phyloP scores from a whole-genome alignment of 345 rosid genomes.

The Turritis glabra region DNA sequence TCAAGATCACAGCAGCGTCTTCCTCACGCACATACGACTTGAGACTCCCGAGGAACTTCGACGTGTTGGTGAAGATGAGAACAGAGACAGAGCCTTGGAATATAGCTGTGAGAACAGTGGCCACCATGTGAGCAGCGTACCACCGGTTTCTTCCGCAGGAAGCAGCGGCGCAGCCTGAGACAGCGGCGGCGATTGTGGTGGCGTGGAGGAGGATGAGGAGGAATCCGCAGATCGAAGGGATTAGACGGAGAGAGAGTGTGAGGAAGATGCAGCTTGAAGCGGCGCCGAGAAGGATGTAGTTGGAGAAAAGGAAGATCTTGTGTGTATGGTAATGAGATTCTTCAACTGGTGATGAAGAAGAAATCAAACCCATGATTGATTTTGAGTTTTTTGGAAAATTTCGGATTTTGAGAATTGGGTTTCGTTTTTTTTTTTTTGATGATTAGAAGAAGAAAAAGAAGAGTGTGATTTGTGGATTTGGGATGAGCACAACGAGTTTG shows the following conservation, averaged over 20 bases:
- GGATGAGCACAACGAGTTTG: neutral
- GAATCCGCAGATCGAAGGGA: constrained; percentile 74
- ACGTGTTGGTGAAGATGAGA: constrained; percentile 66
- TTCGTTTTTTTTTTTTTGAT: neutral
- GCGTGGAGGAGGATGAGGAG: constrained; percentile 43
- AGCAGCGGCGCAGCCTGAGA: constrained; percentile 75
- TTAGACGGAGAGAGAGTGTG: constrained; percentile 78
- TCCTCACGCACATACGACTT: constrained; percentile 90
- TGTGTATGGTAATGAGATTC: constrained; percentile 58
- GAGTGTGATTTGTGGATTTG: constrained; percentile 16
- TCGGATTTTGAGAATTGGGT: neutral
- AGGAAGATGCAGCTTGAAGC: constrained; percentile 92
- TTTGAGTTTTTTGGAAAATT: neutral
- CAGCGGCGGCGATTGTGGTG: constrained; percentile 65
- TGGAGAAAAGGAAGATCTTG: constrained; percentile 73
- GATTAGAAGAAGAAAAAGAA: neutral
- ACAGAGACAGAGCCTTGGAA: constrained; percentile 91
- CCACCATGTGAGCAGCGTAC: constrained; percentile 91
- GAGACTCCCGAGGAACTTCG: constrained; percentile 57
- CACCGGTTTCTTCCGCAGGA: constrained; percentile 56
- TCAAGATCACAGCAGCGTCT: constrained; percentile 76
- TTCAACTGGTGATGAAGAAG: constrained; percentile 29
- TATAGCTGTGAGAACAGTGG: constrained; percentile 85
- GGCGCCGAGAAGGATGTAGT: constrained; percentile 87
- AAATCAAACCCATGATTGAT: constrained; percentile 31